phyloP scores from a whole-genome alignment of 2,329 filamentous ascomycete species.

The Stachybotrys echinatus region DNA sequence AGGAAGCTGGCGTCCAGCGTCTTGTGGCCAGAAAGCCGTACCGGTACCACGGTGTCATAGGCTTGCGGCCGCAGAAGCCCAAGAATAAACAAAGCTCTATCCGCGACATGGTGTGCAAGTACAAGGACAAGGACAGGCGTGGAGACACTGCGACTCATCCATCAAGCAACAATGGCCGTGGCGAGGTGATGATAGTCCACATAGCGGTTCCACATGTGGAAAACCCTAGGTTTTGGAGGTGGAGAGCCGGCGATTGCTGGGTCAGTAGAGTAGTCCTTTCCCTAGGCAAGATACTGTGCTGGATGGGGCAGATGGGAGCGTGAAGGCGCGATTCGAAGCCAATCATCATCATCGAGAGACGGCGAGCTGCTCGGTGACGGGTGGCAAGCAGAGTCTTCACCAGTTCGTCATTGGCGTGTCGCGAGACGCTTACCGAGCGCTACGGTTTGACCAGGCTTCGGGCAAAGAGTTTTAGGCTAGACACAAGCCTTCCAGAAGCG shows the following conservation, averaged over 20 bases:
- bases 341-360: too few species aligned
- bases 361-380: too few species aligned
- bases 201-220: slow-evolving; percentile 5
- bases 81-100: background rate
- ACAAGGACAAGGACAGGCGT: background rate
- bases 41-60: background rate
- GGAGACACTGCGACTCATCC: slow-evolving; percentile 1
- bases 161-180: background rate
- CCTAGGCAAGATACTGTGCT: too few species aligned
- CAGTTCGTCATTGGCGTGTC: too few species aligned
- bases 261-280: too few species aligned
- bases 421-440: too few species aligned
- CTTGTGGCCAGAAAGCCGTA: background rate
- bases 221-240: background rate
- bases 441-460: too few species aligned
- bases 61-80: background rate
- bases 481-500: too few species aligned
- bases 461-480: too few species aligned
- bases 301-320: too few species aligned
- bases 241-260: background rate
- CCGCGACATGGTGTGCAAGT: background rate
- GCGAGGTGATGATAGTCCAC: slow-evolving; percentile 3
- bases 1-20: slow-evolving; percentile 1
- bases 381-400: too few species aligned
- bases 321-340: too few species aligned